These are phyloP conservation scores for Tolypocladium endophyticum DNA, from an alignment of 2,329 filamentous ascomycete genomes.

Conservation along the genomic window DNA sequence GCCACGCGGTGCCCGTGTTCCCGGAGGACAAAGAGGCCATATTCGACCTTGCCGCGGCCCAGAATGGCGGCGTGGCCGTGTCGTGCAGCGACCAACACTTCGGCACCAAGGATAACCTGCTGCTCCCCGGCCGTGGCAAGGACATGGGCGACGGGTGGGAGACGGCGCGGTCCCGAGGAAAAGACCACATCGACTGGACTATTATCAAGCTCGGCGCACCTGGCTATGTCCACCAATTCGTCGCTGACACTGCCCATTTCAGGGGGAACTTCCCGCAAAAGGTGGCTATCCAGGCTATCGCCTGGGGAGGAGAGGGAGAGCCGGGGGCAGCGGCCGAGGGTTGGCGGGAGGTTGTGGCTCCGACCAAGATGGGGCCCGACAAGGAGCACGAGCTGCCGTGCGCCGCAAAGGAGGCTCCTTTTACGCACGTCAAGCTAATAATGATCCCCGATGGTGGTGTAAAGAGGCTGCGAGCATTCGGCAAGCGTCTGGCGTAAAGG, in stretches of 20 bases:
- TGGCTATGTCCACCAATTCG: constrained; percentile 52
- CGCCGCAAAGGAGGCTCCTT: constrained; percentile 44
- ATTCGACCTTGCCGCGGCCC: constrained; percentile 67
- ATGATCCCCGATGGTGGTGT: constrained; percentile 92
- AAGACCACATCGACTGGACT: constrained; percentile 70
- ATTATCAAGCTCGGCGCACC: constrained; percentile 62
- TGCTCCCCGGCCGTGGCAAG: constrained; percentile 67
- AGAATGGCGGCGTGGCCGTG: constrained; percentile 68
- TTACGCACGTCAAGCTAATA: constrained; percentile 80
- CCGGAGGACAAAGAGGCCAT: constrained; percentile 53
- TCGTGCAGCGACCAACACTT: constrained; percentile 78
- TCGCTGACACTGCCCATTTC: constrained; percentile 77
- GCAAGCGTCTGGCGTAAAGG: constrained; percentile 13
- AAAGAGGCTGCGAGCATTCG: constrained; percentile 59
- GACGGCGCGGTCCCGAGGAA: constrained; percentile 62
- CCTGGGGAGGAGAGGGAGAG: constrained; percentile 42
- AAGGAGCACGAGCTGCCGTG: constrained; percentile 57
- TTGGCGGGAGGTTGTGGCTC: constrained; percentile 57
- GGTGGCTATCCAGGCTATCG: constrained; percentile 54
- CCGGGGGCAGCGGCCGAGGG: constrained; percentile 44
- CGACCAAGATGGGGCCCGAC: constrained; percentile 63
- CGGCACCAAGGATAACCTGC: constrained; percentile 67
- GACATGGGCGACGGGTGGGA: constrained; percentile 91
- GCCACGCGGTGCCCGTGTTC: constrained; percentile 66
- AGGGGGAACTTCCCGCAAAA: constrained; percentile 75